Conservation (phyloP, 2,329 filamentous ascomycete genomes). For the Amesomyces nigricolor region DNA sequence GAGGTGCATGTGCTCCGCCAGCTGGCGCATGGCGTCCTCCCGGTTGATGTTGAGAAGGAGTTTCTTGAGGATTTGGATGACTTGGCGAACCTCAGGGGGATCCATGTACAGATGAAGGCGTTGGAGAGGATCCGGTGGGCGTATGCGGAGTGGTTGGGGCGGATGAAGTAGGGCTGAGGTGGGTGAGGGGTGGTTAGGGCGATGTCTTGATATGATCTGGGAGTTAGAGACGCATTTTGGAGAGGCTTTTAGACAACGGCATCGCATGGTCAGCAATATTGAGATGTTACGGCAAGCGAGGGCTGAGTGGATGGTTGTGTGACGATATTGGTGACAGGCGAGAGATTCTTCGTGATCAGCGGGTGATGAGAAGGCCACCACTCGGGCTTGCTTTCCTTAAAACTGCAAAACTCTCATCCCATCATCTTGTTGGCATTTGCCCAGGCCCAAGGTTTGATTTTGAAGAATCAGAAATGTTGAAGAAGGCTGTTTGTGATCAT, state of each 20-base stretch:
- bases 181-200: neutral
- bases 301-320: neutral
- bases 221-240: constrained; percentile 3
- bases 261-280: neutral
- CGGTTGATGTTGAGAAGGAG: constrained; percentile 69
- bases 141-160: constrained; percentile 68
- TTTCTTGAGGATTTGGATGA: constrained; percentile 87
- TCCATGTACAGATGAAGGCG: constrained; percentile 71
- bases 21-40: constrained; percentile 62
- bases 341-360: too few species aligned
- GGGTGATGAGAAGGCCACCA: too few species aligned
- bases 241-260: neutral
- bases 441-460: too few species aligned
- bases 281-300: neutral
- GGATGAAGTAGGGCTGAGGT: constrained; percentile 14
- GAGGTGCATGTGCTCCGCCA: constrained; percentile 80
- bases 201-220: neutral
- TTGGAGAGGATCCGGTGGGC: constrained; percentile 84
- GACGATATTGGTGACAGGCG: neutral
- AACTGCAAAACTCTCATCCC: too few species aligned
- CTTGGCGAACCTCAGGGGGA: constrained; percentile 73
- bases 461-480: too few species aligned
- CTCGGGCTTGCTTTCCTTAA: too few species aligned
- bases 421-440: neutral
- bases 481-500: too few species aligned